Evolutionary conservation across 495 filamentous ascomycete species (phyloP).

Genomic region (Saxophila tyrrhenica): DNA sequence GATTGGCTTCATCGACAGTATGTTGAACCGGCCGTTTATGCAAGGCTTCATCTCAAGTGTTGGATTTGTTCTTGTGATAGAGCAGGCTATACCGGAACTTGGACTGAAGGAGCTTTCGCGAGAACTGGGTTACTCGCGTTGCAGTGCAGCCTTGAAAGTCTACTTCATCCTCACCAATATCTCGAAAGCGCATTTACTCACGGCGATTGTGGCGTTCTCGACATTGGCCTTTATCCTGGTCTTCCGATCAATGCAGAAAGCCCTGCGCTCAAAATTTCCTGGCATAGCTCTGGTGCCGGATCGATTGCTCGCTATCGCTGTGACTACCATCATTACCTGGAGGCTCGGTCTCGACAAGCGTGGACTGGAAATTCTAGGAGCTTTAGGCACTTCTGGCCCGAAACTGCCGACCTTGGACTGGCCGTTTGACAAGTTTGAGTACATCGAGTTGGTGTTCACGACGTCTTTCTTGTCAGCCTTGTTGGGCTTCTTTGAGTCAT

Average conservation of each 20-base stretch:
- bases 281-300: background rate
- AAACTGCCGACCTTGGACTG: background rate
- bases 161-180: background rate
- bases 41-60: conserved; percentile 1
- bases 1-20: conserved; percentile 1
- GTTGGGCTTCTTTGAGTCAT: background rate
- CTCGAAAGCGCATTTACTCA: background rate
- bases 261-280: background rate
- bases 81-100: conserved; percentile 1
- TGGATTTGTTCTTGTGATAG: background rate
- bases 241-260: background rate
- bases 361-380: background rate
- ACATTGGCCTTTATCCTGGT: background rate
- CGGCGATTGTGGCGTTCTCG: background rate
- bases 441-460: background rate
- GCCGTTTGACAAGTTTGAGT: background rate
- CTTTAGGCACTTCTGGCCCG: background rate
- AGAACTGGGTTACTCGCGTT: background rate
- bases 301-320: background rate
- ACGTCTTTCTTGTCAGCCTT: background rate
- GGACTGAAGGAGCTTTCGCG: background rate
- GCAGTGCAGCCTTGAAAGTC: background rate
- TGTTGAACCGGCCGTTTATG: conserved; percentile 1
- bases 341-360: background rate
- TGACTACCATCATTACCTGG: background rate